Base-by-base conservation (phyloP, 2,329 filamentous ascomycete species). In the Graphiopsis chlorocephala region DNA sequence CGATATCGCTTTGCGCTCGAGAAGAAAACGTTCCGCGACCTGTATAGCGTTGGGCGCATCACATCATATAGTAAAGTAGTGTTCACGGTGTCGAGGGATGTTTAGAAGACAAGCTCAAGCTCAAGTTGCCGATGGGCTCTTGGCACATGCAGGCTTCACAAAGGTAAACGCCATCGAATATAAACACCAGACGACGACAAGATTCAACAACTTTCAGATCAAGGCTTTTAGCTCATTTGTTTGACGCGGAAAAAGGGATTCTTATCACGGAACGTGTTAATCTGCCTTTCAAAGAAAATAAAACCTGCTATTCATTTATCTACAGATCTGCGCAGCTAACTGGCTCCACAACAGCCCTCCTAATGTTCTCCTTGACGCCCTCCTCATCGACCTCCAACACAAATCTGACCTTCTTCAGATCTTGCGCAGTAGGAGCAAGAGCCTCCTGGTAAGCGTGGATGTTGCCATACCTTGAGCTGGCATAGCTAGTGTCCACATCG, bases 401-500 rank as follows among this genome's bases (percentile, higher is more conserved):
- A 70, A 77, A 80, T n/a, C 78, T 78, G 26, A 82, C 76, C 61
- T 76, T 73, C n/a, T 72, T 69, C 29, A 79, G 64, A 11, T 72
- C 72, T 61, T 72, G 73, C 17, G 68, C 71, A 26, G 31, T 63
- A 8, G 79, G 79, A 65, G 72, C 75, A 10, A 80, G 70, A 4
- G 75, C 75, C 35, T 76, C 70, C 68, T 80, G 76, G 67, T 81
- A 82, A 15, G 77, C 76, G 64, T 80, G 79, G 45, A 81, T 77
- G 63, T 80, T 80, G 1, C 79, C 79, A 64, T 81, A 81, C 57
- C 66, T 76, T 1, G 78, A 76, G 26, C 75, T 78, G 14, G 73
- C 75, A 66, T 78, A 81, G 3, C 76, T 74, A 1, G 73, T 78
- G 63, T 81, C 78, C 3, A 82, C 79, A 68, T 81, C 78, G 28